These are phyloP conservation scores for Tetrapyrgos nigripes DNA, from an alignment of 1,284 basidiomycete genomes.

Conservation along the genomic window DNA sequence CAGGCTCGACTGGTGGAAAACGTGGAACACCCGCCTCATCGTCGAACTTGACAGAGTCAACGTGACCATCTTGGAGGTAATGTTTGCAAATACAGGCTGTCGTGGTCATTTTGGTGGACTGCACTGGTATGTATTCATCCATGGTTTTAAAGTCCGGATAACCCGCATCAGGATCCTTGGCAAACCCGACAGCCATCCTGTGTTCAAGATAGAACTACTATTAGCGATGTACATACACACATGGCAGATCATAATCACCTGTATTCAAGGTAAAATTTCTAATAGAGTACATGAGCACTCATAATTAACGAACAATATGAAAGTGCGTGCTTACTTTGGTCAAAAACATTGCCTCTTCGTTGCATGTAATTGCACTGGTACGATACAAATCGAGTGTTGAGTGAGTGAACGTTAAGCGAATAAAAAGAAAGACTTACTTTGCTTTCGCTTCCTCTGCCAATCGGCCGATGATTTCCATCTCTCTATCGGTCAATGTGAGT, in stretches of 20 bases:
- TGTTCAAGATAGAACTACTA: conserved; percentile 26
- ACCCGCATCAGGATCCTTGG: conserved; percentile 11
- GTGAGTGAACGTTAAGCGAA: background rate
- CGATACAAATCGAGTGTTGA: background rate
- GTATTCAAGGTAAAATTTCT: background rate
- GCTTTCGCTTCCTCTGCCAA: conserved; percentile 23
- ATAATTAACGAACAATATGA: background rate
- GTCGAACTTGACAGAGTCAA: conserved; percentile 8
- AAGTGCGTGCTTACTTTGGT: background rate
- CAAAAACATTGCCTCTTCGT: background rate
- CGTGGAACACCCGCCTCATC: background rate
- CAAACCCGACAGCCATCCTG: conserved; percentile 19
- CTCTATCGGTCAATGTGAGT: conserved; percentile 24
- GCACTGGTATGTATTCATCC: conserved; percentile 21
- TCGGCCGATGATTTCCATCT: conserved; percentile 26
- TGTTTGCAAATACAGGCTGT: conserved; percentile 15
- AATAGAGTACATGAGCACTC: background rate
- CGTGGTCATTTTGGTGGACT: conserved; percentile 28
- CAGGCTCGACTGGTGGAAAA: background rate
- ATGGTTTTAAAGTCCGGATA: conserved; percentile 23
- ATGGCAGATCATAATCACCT: too few species aligned
- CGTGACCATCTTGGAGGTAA: conserved; percentile 20
- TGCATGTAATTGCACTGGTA: background rate
- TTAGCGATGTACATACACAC: conserved; percentile 23
- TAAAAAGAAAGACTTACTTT: conserved; percentile 16